phyloP scores from a whole-genome alignment of 2,329 filamentous ascomycete genomes.

The Byssoonygena ceratinophila region DNA sequence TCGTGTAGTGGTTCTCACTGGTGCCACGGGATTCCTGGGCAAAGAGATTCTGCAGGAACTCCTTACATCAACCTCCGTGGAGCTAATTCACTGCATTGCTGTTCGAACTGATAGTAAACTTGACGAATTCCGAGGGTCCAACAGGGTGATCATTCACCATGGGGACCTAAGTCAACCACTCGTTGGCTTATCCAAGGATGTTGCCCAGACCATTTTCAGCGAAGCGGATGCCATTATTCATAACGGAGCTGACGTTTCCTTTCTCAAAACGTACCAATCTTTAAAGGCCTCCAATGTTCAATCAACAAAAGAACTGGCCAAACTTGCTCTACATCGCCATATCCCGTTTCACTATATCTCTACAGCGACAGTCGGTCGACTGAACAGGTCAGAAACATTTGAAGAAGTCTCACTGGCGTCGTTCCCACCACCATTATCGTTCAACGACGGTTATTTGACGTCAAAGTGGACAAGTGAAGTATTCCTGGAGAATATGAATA shows the following conservation, averaged over 20 bases:
- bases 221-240: slow-evolving; percentile 45
- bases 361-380: slow-evolving; percentile 23
- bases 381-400: slow-evolving; percentile 20
- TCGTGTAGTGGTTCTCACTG: slow-evolving; percentile 20
- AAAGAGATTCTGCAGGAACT: slow-evolving; percentile 32
- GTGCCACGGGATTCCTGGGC: slow-evolving; percentile 32
- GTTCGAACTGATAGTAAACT: slow-evolving; percentile 14
- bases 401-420: slow-evolving; percentile 17
- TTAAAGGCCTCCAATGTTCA: slow-evolving; percentile 22
- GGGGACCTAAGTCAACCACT: slow-evolving; percentile 31
- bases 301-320: slow-evolving; percentile 20
- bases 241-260: slow-evolving; percentile 36
- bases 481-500: slow-evolving; percentile 24
- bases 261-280: slow-evolving; percentile 22
- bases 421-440: slow-evolving; percentile 19
- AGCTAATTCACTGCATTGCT: slow-evolving; percentile 38
- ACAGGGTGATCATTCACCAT: slow-evolving; percentile 27
- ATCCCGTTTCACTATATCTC: slow-evolving; percentile 29
- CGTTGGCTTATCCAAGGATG: slow-evolving; percentile 32
- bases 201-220: slow-evolving; percentile 23
- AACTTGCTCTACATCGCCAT: slow-evolving; percentile 14
- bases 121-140: not conserved
- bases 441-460: slow-evolving; percentile 29
- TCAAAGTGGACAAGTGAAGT: slow-evolving; percentile 35
- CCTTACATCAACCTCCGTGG: slow-evolving; percentile 23